phyloP scores from a whole-genome alignment of 306 rosid species.

The Hylodesmum podocarpum region DNA sequence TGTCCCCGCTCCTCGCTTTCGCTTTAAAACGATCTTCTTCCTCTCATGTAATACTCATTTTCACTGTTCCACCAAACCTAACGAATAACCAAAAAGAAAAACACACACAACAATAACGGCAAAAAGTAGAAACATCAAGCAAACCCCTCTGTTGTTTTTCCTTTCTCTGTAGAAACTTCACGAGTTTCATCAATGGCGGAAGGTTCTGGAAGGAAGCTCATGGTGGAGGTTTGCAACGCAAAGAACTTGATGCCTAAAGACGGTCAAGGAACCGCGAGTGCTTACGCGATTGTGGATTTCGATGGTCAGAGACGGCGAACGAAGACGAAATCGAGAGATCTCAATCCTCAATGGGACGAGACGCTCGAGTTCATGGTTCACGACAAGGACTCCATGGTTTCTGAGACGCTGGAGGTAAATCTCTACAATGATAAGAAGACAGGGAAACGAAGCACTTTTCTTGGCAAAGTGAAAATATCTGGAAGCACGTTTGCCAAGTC shows the following conservation, averaged over 20 bases:
- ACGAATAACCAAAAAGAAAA: neutral
- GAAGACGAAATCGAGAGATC: conserved; percentile 70
- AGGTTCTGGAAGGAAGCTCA: conserved; percentile 51
- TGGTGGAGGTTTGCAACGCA: conserved; percentile 76
- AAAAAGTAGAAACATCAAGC: neutral
- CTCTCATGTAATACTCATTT: neutral
- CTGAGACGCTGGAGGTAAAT: conserved; percentile 65
- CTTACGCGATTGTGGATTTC: conserved; percentile 84
- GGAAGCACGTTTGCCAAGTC: conserved; percentile 52
- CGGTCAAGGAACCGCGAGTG: conserved; percentile 95
- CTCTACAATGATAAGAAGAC: conserved; percentile 75
- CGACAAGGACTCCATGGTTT: conserved; percentile 53
- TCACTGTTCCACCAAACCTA: neutral
- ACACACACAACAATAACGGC: neutral
- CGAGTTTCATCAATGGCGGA: conserved; percentile 54
- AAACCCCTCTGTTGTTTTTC: neutral
- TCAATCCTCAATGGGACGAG: conserved; percentile 93
- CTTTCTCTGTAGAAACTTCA: neutral
- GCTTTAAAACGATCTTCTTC: neutral
- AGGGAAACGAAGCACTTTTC: conserved; percentile 71
- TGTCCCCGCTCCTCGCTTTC: conserved; percentile 53
- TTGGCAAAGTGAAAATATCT: conserved; percentile 76
- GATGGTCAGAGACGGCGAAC: conserved; percentile 87
- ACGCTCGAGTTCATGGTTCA: conserved; percentile 66
- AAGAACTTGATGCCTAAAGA: conserved; percentile 93